Conservation (phyloP, 108 stramenopile species). For the Fragilaria crotonensis region DNA sequence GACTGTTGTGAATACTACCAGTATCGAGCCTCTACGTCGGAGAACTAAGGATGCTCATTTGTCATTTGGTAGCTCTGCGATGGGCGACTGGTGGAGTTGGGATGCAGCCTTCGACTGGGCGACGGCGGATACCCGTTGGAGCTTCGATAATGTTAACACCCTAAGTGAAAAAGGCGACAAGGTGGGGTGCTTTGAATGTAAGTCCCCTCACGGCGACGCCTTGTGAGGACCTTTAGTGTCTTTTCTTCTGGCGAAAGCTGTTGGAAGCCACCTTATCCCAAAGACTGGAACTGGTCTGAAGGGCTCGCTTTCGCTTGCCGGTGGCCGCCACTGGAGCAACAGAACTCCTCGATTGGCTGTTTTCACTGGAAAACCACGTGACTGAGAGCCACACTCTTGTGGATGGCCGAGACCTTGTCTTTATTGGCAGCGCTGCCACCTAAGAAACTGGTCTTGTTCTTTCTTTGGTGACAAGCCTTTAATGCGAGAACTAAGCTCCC, state of each 20-base stretch:
- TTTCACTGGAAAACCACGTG: constrained; percentile 55
- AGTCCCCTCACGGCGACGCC: too few species aligned
- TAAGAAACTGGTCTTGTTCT: constrained; percentile 54
- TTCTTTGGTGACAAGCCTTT: constrained; percentile 38
- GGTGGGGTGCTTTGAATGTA: too few species aligned
- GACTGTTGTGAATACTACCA: too few species aligned
- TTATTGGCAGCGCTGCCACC: constrained; percentile 25
- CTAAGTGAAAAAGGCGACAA: too few species aligned
- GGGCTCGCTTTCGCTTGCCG: constrained; percentile 17
- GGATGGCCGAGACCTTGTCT: constrained; percentile 23
- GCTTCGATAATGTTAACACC: too few species aligned
- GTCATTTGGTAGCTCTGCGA: too few species aligned
- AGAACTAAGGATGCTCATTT: too few species aligned
- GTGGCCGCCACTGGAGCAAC: constrained; percentile 7
- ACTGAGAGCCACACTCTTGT: constrained; percentile 57
- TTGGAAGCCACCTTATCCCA: constrained; percentile 43
- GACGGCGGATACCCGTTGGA: too few species aligned
- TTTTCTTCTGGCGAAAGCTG: constrained; percentile 26
- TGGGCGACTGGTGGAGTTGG: too few species aligned
- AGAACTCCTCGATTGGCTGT: constrained; percentile 22
- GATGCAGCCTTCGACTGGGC: too few species aligned
- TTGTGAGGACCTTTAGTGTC: not conserved
- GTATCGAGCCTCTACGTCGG: too few species aligned
- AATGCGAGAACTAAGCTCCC: constrained; percentile 58
- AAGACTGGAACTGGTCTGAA: constrained; percentile 25